Conservation (phyloP, 805 yeast species). For the Ogataea nonfermentans region DNA sequence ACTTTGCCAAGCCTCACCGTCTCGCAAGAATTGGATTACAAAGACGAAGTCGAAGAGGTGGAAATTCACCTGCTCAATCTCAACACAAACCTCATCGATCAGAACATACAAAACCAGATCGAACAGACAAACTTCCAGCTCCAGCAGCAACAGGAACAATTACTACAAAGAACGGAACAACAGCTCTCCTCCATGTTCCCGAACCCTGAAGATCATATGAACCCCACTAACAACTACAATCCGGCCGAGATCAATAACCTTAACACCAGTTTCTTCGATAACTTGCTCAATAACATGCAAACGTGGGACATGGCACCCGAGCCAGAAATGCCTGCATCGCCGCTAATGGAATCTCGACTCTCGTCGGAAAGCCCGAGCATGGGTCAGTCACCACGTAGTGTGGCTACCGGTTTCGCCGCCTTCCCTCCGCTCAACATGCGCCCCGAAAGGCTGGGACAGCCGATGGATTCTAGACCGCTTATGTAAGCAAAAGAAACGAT, state of each 20-base stretch:
- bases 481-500: constrained; percentile 8
- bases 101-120: constrained; percentile 16
- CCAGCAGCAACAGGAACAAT: constrained; percentile 20
- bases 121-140: constrained; percentile 19
- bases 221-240: constrained; percentile 1
- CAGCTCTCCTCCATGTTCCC: constrained; percentile 15
- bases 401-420: no score
- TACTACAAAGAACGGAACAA: constrained; percentile 16
- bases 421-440: neutral
- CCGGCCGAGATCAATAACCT: constrained; percentile 12
- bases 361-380: neutral
- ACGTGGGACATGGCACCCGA: constrained; percentile 22
- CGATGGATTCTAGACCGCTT: constrained; percentile 10
- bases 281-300: constrained; percentile 24
- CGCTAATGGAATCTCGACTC: neutral
- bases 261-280: constrained; percentile 20
- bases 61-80: constrained; percentile 16
- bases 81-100: constrained; percentile 17
- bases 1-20: constrained; percentile 15
- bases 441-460: neutral
- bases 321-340: constrained; percentile 1
- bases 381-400: no score
- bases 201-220: constrained; percentile 10
- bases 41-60: constrained; percentile 10
- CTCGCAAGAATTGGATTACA: constrained; percentile 7